Percentiles rank a stretch among this genome's conserved stretches.
phyloP scores from a whole-genome alignment of 306 rosid species.

The Notholithocarpus densiflorus region DNA sequence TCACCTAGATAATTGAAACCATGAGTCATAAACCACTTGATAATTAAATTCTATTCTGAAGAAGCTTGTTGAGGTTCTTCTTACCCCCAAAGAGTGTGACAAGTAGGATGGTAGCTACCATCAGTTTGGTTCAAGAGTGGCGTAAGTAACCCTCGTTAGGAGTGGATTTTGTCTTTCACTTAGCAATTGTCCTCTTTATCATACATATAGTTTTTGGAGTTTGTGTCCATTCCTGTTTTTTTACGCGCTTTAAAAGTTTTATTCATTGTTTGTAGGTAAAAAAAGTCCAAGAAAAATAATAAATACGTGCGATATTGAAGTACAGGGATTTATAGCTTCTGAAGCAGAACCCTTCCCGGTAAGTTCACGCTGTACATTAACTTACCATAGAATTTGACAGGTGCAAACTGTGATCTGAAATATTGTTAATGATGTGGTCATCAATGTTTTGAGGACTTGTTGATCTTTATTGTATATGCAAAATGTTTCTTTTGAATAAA shows the following conservation, averaged over 20 bases:
- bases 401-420: not conserved
- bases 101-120: not conserved
- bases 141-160: not conserved
- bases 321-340: constrained; percentile 22
- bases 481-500: no score
- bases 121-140: not conserved
- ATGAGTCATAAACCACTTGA: not conserved
- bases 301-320: constrained; percentile 9
- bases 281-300: constrained; percentile 12
- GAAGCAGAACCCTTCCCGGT: constrained; percentile 50
- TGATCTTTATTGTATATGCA: no score
- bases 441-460: no score
- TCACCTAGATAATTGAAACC: not conserved
- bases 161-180: not conserved
- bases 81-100: not conserved
- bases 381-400: not conserved
- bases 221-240: not conserved
- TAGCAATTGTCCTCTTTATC: not conserved
- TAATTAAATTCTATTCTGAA: not conserved
- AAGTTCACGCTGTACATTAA: constrained; percentile 13
- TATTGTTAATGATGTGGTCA: no score
- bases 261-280: constrained; percentile 24
- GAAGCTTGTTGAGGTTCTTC: not conserved
- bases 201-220: not conserved
- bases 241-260: not conserved